A percentile compares a stretch with the other conserved stretches of the same genome.
These are phyloP conservation scores for Coemansia sp. DNA, from an alignment of 192 early-diverging fungal genomes.

Conservation along the genomic window DNA sequence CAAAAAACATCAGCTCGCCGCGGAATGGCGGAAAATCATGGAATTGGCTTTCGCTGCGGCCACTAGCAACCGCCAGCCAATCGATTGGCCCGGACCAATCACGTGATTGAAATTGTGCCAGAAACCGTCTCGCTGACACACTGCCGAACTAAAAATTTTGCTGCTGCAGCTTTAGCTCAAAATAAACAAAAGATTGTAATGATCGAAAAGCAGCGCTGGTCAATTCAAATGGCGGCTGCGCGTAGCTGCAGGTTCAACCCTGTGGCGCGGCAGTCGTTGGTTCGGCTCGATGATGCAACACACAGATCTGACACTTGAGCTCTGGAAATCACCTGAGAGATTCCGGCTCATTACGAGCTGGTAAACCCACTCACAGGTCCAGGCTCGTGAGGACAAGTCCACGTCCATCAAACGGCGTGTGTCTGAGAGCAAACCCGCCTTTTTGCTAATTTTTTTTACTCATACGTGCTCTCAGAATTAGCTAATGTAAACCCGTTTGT, in stretches of 20 bases:
- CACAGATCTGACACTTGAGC: conserved; percentile 33
- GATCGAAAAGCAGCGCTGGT: not conserved
- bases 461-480: not conserved
- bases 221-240: not conserved
- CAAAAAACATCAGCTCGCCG: not conserved
- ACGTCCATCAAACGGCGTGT: conserved; percentile 35
- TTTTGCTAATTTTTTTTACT: not conserved
- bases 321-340: conserved; percentile 33
- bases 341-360: conserved; percentile 15
- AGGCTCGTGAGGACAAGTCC: conserved; percentile 45
- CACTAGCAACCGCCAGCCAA: not conserved
- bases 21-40: not conserved
- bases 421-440: conserved; percentile 44
- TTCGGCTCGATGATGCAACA: conserved; percentile 43
- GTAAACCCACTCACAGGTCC: conserved; percentile 48
- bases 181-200: not conserved
- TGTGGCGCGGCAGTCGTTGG: not conserved
- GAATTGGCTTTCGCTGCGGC: not conserved
- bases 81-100: not conserved
- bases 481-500: not conserved
- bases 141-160: not conserved
- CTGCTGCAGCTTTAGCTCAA: conserved; percentile 3
- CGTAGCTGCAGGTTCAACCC: conserved; percentile 4
- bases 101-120: not conserved
- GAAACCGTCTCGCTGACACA: not conserved